Conservation (phyloP, 768 basidiomycete species). For the Holtermannia corniformis region DNA sequence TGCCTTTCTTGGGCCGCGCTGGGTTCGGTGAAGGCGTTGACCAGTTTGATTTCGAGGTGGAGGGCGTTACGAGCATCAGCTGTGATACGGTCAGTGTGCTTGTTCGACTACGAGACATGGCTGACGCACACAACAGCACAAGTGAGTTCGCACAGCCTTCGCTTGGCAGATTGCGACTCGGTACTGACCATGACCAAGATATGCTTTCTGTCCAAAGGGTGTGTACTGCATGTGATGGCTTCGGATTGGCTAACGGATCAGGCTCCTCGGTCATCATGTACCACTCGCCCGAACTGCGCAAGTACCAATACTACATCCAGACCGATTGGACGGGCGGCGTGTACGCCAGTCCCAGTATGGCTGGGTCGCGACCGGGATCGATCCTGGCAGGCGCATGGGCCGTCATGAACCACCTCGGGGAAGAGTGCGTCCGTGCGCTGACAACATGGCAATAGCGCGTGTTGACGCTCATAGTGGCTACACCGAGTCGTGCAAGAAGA, state of each 20-base stretch:
- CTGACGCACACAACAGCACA: not conserved
- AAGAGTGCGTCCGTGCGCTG: slow-evolving; percentile 51
- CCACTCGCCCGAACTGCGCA: slow-evolving; percentile 61
- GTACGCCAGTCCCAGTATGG: slow-evolving; percentile 79
- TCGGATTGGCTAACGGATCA: slow-evolving; percentile 33
- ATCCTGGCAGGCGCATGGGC: slow-evolving; percentile 95
- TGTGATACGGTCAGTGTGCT: slow-evolving; percentile 53
- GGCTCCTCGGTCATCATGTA: slow-evolving; percentile 96
- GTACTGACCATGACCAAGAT: slow-evolving; percentile 47
- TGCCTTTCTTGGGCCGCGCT: slow-evolving; percentile 72
- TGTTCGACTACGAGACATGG: not conserved
- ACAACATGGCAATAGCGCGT: too few relatives aligned
- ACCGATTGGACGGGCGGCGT: slow-evolving; percentile 69
- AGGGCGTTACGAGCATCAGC: slow-evolving; percentile 86
- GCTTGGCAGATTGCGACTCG: slow-evolving; percentile 1
- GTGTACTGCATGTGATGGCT: slow-evolving; percentile 8
- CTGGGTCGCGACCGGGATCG: slow-evolving; percentile 84
- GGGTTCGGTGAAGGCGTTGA: slow-evolving; percentile 54
- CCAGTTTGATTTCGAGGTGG: slow-evolving; percentile 82
- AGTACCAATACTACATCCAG: slow-evolving; percentile 77
- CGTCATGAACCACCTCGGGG: slow-evolving; percentile 86
- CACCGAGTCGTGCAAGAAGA: slow-evolving; percentile 68
- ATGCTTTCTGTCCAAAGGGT: slow-evolving; percentile 90
- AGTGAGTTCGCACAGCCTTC: not conserved
- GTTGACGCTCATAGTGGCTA: slow-evolving; percentile 57